phyloP scores from a whole-genome alignment of 2,329 filamentous ascomycete genomes.

The Hymenoscyphus infarciens region DNA sequence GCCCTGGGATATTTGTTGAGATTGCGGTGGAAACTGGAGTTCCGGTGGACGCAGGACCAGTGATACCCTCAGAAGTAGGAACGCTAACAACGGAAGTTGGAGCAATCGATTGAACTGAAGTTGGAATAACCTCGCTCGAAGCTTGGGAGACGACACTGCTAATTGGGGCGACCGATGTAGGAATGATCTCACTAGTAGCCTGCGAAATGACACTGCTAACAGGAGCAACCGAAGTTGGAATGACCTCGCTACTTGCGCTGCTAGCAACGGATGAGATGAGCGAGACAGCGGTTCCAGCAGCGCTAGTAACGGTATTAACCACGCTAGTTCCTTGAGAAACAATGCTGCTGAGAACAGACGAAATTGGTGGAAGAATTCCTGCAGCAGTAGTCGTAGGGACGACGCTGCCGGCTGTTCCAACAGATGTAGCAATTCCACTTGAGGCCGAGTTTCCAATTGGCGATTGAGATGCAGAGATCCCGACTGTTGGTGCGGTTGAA shows the following conservation, averaged over 20 bases:
- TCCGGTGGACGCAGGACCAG: not conserved
- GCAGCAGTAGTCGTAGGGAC: not conserved
- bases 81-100: not conserved
- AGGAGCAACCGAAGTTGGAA: not conserved
- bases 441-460: not conserved
- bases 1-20: not conserved
- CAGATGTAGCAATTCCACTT: not conserved
- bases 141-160: not conserved
- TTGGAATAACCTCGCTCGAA: not conserved
- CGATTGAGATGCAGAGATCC: not conserved
- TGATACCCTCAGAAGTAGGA: not conserved
- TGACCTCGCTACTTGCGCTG: not conserved
- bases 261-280: not conserved
- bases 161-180: not conserved
- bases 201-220: not conserved
- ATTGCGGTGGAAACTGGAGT: not conserved
- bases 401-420: not conserved
- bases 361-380: not conserved
- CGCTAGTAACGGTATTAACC: not conserved
- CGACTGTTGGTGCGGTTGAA: conserved; percentile 1
- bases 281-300: not conserved
- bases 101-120: not conserved
- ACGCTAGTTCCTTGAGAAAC: too few species aligned
- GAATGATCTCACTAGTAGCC: not conserved
- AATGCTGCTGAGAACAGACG: not conserved